Evolutionary conservation across 768 basidiomycete genomes (phyloP).

Genomic region (Lactifluus echinatus): DNA sequence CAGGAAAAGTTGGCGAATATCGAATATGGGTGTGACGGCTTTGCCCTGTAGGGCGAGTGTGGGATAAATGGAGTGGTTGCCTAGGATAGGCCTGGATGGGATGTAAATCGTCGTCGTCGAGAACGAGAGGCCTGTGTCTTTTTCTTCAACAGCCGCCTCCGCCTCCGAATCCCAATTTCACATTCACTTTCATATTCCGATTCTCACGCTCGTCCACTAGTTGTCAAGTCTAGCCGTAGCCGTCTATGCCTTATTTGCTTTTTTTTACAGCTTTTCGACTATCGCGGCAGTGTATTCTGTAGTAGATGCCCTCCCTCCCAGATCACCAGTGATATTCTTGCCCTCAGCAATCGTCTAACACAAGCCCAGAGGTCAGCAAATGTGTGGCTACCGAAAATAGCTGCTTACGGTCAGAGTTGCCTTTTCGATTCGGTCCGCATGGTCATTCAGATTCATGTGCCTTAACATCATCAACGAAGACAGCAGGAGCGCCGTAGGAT

Average conservation of each 20-base stretch:
- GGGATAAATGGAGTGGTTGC: conserved; percentile 49
- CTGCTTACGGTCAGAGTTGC: conserved; percentile 68
- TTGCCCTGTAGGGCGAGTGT: conserved; percentile 91
- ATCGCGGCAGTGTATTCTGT: conserved; percentile 85
- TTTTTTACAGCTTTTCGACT: conserved; percentile 50
- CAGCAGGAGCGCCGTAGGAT: conserved; percentile 96
- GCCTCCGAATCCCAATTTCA: background rate
- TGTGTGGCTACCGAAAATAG: background rate
- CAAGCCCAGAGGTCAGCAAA: conserved; percentile 1
- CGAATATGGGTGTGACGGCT: conserved; percentile 44
- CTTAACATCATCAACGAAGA: conserved; percentile 98
- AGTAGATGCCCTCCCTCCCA: conserved; percentile 89
- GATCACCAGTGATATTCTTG: conserved; percentile 87
- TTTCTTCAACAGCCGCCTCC: background rate
- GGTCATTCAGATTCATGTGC: conserved; percentile 84
- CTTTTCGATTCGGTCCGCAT: conserved; percentile 86
- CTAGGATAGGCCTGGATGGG: conserved; percentile 44
- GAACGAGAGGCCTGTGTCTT: conserved; percentile 16
- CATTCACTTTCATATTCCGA: conserved; percentile 16
- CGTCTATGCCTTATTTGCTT: background rate
- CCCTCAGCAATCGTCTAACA: conserved; percentile 93
- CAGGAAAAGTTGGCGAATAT: conserved; percentile 37
- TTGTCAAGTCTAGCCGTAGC: background rate
- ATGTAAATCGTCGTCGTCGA: conserved; percentile 26
- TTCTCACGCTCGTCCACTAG: conserved; percentile 20